Percentiles rank a stretch among this genome's conserved stretches.
Conservation (phyloP, 805 yeast genomes). For the Ogataea degrootiae region DNA sequence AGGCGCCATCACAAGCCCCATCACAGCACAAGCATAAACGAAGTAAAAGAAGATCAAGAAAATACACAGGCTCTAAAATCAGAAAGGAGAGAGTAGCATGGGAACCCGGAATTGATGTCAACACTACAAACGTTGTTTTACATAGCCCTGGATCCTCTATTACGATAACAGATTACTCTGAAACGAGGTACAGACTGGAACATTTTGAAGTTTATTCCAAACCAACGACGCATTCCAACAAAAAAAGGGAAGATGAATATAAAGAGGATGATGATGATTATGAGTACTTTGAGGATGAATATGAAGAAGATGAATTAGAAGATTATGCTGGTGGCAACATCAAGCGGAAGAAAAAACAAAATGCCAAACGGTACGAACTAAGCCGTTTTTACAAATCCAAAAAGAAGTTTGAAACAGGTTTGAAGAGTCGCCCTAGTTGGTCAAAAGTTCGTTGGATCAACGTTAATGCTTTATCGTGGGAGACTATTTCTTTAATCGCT, state of each 20-base stretch:
- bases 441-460: conserved; percentile 51
- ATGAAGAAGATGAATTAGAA: conserved; percentile 3
- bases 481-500: conserved; percentile 45
- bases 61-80: conserved; percentile 33
- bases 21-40: neutral
- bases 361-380: too few species aligned
- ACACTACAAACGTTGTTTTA: conserved; percentile 46
- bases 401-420: conserved; percentile 25
- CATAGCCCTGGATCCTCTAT: conserved; percentile 49
- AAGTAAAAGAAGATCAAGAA: conserved; percentile 17
- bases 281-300: conserved; percentile 8
- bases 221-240: neutral
- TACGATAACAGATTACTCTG: conserved; percentile 49
- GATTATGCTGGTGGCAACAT: conserved; percentile 1
- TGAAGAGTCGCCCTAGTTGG: conserved; percentile 41
- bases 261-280: conserved; percentile 9
- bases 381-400: conserved; percentile 9
- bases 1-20: neutral
- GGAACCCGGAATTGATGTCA: conserved; percentile 57
- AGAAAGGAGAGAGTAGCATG: conserved; percentile 43
- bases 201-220: conserved; percentile 36
- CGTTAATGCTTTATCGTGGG: conserved; percentile 60
- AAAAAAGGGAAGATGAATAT: conserved; percentile 5
- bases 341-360: too few species aligned
- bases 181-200: conserved; percentile 38